Percentiles rank a stretch among this genome's conserved stretches.
Conservation (phyloP, 768 basidiomycete species). For the Pulveroboletus sp. region DNA sequence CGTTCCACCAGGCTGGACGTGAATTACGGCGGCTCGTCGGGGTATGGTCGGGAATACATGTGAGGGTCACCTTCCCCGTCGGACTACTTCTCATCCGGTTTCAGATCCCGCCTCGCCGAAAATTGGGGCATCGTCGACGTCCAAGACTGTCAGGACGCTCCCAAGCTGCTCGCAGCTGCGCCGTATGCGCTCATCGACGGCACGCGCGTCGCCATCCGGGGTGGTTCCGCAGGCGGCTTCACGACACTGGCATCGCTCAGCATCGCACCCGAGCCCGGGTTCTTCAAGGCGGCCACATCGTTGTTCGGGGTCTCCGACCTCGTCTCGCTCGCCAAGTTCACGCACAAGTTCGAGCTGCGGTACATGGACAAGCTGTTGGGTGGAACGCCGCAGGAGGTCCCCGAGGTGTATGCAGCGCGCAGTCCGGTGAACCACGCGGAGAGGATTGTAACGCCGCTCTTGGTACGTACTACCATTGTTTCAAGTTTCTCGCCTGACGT, state of each 20-base stretch:
- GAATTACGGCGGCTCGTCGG: conserved; percentile 72
- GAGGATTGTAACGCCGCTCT: conserved; percentile 56
- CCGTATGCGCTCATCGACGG: conserved; percentile 57
- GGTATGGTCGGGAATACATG: conserved; percentile 69
- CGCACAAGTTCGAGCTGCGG: conserved; percentile 68
- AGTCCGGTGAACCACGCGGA: conserved; percentile 62
- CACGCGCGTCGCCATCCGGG: conserved; percentile 63
- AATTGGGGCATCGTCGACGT: conserved; percentile 77
- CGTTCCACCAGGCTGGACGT: conserved; percentile 54
- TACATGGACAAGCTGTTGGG: conserved; percentile 65
- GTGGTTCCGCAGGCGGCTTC: conserved; percentile 71
- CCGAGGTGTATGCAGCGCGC: conserved; percentile 53
- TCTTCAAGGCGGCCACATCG: conserved; percentile 58
- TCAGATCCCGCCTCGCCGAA: conserved; percentile 48
- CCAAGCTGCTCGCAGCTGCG: conserved; percentile 42
- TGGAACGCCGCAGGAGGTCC: conserved; percentile 47
- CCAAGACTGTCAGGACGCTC: conserved; percentile 57
- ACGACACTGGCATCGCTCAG: conserved; percentile 53
- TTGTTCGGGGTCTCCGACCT: conserved; percentile 71
- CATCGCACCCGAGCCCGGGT: conserved; percentile 38
- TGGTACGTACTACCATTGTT: conserved; percentile 40
- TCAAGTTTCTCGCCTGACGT: not conserved
- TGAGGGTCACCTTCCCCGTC: conserved; percentile 14
- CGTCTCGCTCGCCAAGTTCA: conserved; percentile 49
- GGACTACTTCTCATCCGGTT: not conserved